Percentiles rank a stretch among this genome's conserved stretches.
Conservation (phyloP, 179 eudicot species). For the Vitellaria paradoxa region DNA sequence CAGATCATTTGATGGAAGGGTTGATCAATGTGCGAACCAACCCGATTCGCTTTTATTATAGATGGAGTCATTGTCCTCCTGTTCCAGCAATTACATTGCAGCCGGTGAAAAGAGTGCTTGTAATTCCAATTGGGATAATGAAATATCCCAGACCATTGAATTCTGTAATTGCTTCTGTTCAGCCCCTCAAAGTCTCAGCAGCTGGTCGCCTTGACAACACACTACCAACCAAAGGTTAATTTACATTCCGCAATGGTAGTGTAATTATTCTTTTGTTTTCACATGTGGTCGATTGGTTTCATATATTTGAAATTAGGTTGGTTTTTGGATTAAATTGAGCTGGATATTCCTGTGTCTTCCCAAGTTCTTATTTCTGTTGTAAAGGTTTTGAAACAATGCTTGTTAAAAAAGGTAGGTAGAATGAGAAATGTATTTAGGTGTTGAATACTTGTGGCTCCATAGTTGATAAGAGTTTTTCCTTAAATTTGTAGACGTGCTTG, state of each 20-base stretch:
- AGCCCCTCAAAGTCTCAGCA: constrained; percentile 46
- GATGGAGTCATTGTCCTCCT: constrained; percentile 24
- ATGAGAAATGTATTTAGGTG: background rate
- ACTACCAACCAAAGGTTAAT: constrained; percentile 71
- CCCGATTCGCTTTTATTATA: constrained; percentile 26
- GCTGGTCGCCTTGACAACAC: constrained; percentile 57
- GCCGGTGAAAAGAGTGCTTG: constrained; percentile 23
- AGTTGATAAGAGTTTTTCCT: constrained; percentile 3
- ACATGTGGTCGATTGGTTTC: background rate
- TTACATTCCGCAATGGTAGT: background rate
- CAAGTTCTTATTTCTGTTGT: background rate
- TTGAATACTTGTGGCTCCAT: constrained; percentile 6
- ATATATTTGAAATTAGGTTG: background rate
- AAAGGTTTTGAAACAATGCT: background rate
- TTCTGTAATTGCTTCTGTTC: constrained; percentile 48
- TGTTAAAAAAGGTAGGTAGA: background rate
- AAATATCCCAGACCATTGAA: constrained; percentile 35
- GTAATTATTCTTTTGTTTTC: background rate
- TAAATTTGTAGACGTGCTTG: constrained; percentile 64
- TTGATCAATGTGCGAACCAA: constrained; percentile 42
- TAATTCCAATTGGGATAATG: constrained; percentile 33
- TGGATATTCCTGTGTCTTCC: background rate
- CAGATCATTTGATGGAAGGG: constrained; percentile 49
- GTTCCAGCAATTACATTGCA: constrained; percentile 26
- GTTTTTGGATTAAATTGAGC: background rate